These are phyloP conservation scores for Styphnolobium japonicum DNA, from an alignment of 306 rosid species.

Conservation along the genomic window DNA sequence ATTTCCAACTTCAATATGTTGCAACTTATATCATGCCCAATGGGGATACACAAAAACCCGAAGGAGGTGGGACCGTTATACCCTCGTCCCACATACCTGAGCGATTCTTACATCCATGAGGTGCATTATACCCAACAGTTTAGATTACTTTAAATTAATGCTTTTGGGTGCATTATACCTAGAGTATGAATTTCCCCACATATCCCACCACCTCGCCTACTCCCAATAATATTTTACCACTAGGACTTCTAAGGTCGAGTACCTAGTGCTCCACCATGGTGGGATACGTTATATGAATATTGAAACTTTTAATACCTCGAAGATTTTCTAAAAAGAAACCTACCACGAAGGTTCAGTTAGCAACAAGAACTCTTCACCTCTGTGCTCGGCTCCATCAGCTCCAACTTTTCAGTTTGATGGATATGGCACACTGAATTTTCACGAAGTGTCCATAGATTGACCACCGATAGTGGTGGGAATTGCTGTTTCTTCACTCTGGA, in stretches of 20 bases:
- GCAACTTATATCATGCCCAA: too few relatives aligned
- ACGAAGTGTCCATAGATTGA: background rate
- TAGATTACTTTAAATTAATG: too few relatives aligned
- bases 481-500: background rate
- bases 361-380: conserved; percentile 12
- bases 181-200: background rate
- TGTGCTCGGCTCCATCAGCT: conserved; percentile 10
- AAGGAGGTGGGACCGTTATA: too few relatives aligned
- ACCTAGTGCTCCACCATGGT: background rate
- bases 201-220: background rate
- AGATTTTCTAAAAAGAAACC: background rate
- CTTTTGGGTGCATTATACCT: background rate
- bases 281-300: background rate
- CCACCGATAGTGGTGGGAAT: background rate
- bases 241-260: background rate
- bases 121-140: too few relatives aligned
- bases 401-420: background rate
- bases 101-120: too few relatives aligned
- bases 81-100: too few relatives aligned
- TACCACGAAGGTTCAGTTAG: background rate
- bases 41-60: too few relatives aligned
- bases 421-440: background rate
- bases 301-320: background rate
- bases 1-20: too few relatives aligned
- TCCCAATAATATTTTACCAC: background rate